Evolutionary conservation across 495 filamentous ascomycete species (phyloP).

Genomic region (Penicillium robsamsonii): DNA sequence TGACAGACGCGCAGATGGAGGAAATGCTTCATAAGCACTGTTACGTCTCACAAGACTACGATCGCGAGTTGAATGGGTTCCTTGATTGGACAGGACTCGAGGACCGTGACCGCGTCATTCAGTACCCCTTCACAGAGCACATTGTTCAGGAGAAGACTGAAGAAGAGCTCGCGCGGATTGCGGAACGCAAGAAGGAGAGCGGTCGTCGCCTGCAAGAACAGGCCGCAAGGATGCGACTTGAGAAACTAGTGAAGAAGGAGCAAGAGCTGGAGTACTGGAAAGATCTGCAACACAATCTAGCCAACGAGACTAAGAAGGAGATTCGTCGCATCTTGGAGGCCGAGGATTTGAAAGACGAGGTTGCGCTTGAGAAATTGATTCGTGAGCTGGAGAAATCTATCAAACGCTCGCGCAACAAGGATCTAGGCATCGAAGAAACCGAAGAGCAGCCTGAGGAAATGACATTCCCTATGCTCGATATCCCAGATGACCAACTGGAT

Average conservation of each 20-base stretch:
- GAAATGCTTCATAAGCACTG: slow-evolving; percentile 85
- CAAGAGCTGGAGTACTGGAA: slow-evolving; percentile 93
- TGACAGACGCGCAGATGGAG: slow-evolving; percentile 82
- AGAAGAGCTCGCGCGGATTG: slow-evolving; percentile 83
- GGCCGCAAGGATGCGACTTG: slow-evolving; percentile 92
- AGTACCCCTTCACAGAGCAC: slow-evolving; percentile 91
- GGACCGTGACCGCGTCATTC: slow-evolving; percentile 81
- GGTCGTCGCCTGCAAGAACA: slow-evolving; percentile 91
- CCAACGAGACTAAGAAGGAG: slow-evolving; percentile 81
- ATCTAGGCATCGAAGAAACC: slow-evolving; percentile 79
- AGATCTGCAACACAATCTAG: slow-evolving; percentile 66
- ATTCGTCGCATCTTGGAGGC: slow-evolving; percentile 78
- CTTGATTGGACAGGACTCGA: slow-evolving; percentile 88
- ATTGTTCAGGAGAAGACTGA: slow-evolving; percentile 83
- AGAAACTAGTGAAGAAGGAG: slow-evolving; percentile 92
- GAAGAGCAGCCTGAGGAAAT: slow-evolving; percentile 73
- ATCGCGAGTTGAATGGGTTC: slow-evolving; percentile 67
- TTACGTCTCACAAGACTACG: slow-evolving; percentile 81
- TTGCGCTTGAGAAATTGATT: slow-evolving; percentile 71
- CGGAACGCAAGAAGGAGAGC: slow-evolving; percentile 89
- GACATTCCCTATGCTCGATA: slow-evolving; percentile 82
- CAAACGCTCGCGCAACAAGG: slow-evolving; percentile 83
- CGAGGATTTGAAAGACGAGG: slow-evolving; percentile 89
- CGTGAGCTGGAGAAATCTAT: slow-evolving; percentile 87
- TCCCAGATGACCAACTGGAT: slow-evolving; percentile 88